Evolutionary conservation across 2,329 filamentous ascomycete species (phyloP), one percentile per base, ranked within the genome.

Genomic region (Xylariaceae sp.): DNA sequence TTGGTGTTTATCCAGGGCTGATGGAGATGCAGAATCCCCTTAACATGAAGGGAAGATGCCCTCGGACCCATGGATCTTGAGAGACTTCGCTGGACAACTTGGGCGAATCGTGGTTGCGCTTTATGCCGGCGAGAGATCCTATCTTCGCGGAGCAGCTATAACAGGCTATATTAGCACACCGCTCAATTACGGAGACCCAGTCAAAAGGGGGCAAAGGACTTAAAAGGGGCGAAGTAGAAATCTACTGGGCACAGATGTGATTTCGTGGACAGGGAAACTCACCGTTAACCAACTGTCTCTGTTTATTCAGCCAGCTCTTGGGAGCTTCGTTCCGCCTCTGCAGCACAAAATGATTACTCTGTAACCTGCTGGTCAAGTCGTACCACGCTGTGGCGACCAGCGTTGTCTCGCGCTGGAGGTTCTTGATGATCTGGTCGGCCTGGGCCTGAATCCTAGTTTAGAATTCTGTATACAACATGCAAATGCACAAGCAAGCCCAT

Each of bases 361-460:
- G 90, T 66, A 95, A 74, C 55, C 90, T 81, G 70, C 82, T 87
- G 30, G 87, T 86, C 68, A 94, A 82, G 73, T 93, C 89, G 75
- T 92, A 92, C 89, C 89, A 95, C 1, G 90, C 90, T n/a, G 86
- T 88, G 30, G 87, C 80, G 68, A 95, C 90, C 70, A 94, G 81
- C 45, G 82, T 82, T 72, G 90, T 91, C 74, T 95, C 90, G 67
- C 88, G 84, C 72, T 88, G 83, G 60, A 95, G 81, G 67, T 87
- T 89, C 65, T 85, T 84, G 69, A 89, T 82, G 54, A 78, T 75
- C 69, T 82, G 76, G 51, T 85, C 82, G 64, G 73, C 74, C 57
- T 79, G 76, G 49, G 79, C 78, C 79, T 84, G 30, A 35, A 47
- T 48, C 4, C 17, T 17, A 45, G 17, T 44, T 64, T 56, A 64